Evolutionary conservation across 1,284 basidiomycete species (phyloP).

Genomic region (Thecaphora thlaspeos): DNA sequence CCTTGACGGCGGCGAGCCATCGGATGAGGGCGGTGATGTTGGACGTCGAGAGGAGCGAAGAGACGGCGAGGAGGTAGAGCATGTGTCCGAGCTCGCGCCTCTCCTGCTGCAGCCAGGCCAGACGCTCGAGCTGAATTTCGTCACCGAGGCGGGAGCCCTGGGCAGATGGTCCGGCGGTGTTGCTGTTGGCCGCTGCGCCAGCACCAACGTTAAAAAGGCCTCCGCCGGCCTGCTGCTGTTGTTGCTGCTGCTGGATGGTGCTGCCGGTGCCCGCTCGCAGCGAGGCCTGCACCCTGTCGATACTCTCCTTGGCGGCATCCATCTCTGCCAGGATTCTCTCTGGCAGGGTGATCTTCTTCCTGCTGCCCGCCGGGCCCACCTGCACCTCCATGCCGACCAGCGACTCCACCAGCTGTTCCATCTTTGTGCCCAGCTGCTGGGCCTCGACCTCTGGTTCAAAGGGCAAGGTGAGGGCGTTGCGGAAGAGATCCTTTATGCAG

Average conservation of each 20-base stretch:
- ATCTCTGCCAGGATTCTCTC: slow-evolving; percentile 39
- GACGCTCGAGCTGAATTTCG: slow-evolving; percentile 50
- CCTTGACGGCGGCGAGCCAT: slow-evolving; percentile 34
- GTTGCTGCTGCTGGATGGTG: slow-evolving; percentile 16
- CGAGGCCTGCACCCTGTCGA: slow-evolving; percentile 25
- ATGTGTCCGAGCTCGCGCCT: slow-evolving; percentile 48
- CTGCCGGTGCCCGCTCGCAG: slow-evolving; percentile 20
- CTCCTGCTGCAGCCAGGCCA: slow-evolving; percentile 46
- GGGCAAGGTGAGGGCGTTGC: slow-evolving; percentile 46
- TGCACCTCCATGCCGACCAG: slow-evolving; percentile 31
- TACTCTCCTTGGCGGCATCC: slow-evolving; percentile 25
- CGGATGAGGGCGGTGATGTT: slow-evolving; percentile 36
- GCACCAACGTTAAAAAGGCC: slow-evolving; percentile 30
- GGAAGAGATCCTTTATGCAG: slow-evolving; percentile 48
- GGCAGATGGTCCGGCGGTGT: background rate
- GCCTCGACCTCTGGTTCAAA: slow-evolving; percentile 37
- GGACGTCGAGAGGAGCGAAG: slow-evolving; percentile 38
- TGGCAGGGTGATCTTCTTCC: slow-evolving; percentile 19
- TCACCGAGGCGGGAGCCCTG: slow-evolving; percentile 32
- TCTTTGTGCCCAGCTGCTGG: slow-evolving; percentile 41
- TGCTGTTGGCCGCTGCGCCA: slow-evolving; percentile 9
- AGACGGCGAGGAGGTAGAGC: slow-evolving; percentile 50
- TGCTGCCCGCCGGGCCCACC: slow-evolving; percentile 6
- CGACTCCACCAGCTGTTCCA: slow-evolving; percentile 46
- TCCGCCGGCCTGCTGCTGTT: slow-evolving; percentile 21